Conservation (phyloP, 768 basidiomycete species). For the Wakefieldia striispora region DNA sequence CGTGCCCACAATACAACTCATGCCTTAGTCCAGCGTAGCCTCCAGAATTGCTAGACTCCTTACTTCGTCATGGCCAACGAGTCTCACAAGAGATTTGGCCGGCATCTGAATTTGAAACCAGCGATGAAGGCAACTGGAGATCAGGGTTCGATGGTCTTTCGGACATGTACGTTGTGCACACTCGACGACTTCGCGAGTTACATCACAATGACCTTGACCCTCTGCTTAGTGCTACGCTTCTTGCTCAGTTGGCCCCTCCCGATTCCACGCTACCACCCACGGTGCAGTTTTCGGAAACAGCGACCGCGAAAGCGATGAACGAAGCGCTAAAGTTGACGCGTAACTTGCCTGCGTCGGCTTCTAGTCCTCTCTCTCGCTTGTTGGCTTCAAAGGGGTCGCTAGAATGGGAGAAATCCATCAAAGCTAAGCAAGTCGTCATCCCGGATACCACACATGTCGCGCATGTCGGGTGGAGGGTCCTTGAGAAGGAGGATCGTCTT, state of each 20-base stretch:
- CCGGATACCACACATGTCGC: conserved; percentile 59
- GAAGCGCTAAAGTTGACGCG: conserved; percentile 65
- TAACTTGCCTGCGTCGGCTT: conserved; percentile 48
- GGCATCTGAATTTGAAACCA: conserved; percentile 10
- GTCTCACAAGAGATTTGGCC: conserved; percentile 57
- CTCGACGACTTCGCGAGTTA: not conserved
- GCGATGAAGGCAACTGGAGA: conserved; percentile 35
- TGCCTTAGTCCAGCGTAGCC: conserved; percentile 46
- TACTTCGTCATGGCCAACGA: conserved; percentile 53
- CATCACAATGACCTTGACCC: conserved; percentile 5
- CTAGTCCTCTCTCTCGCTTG: conserved; percentile 70
- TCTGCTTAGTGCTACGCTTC: conserved; percentile 37
- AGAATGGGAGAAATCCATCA: conserved; percentile 73
- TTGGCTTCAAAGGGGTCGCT: conserved; percentile 68
- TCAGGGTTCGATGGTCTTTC: conserved; percentile 49
- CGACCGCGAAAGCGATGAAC: conserved; percentile 54
- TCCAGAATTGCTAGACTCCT: conserved; percentile 58
- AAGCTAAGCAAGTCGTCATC: conserved; percentile 45
- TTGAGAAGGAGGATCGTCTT: conserved; percentile 49
- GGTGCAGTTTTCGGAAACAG: conserved; percentile 52
- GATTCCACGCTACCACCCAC: conserved; percentile 49
- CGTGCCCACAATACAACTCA: conserved; percentile 14
- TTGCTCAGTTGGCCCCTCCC: conserved; percentile 48
- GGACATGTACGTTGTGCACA: conserved; percentile 50
- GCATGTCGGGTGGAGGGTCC: conserved; percentile 71